phyloP scores from a whole-genome alignment of 2,329 filamentous ascomycete species.

The Trichoderma breve region DNA sequence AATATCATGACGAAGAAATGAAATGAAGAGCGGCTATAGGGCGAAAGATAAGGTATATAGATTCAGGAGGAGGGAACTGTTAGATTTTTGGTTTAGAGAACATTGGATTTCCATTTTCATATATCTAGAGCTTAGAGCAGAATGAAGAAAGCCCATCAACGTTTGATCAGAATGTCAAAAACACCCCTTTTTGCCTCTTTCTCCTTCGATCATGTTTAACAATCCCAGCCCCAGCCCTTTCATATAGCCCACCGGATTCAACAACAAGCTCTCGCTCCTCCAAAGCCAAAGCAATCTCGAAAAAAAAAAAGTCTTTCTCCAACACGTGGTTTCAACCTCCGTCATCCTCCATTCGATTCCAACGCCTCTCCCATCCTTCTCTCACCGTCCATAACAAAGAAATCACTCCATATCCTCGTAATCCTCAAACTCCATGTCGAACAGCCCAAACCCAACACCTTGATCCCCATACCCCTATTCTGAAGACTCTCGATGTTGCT shows the following conservation, averaged over 20 bases:
- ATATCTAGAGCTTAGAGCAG: neutral
- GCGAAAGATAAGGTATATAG: neutral
- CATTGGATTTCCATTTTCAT: neutral
- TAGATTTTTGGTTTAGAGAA: neutral
- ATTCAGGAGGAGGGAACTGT: neutral
- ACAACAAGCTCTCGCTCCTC: neutral
- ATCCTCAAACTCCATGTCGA: neutral
- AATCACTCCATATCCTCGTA: neutral
- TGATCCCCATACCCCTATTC: neutral
- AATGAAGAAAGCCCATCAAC: neutral
- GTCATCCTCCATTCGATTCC: neutral
- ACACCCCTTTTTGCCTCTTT: neutral
- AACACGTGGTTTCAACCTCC: neutral
- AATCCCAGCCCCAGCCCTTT: neutral
- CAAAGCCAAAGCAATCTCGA: neutral
- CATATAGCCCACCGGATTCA: neutral
- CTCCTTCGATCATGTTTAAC: neutral
- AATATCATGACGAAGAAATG: neutral
- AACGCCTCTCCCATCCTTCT: neutral
- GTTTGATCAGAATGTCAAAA: neutral
- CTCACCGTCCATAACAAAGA: neutral
- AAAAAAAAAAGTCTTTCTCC: neutral
- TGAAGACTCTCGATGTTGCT: neutral
- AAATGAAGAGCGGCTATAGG: neutral
- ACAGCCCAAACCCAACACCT: neutral